These are phyloP conservation scores for Hura crepitans DNA, from an alignment of 441 rosid genomes.

Conservation along the genomic window DNA sequence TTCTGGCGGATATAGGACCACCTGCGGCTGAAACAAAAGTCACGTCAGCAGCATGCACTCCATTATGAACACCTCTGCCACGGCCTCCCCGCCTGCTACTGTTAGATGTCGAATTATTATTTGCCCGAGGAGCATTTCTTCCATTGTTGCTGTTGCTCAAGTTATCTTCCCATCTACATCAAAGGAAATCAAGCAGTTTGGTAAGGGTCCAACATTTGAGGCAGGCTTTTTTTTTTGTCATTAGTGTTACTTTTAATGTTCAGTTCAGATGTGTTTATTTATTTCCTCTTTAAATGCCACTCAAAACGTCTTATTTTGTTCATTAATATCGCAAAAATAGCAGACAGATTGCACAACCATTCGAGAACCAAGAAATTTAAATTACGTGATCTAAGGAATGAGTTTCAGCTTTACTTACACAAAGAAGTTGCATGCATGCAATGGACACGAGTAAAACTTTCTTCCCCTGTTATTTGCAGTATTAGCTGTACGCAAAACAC, in stretches of 20 bases:
- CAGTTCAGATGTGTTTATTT: too few species aligned
- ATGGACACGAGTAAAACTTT: slow-evolving; percentile 77
- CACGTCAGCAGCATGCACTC: slow-evolving; percentile 31
- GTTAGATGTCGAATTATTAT: slow-evolving; percentile 37
- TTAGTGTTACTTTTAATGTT: not conserved
- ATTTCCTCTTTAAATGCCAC: not conserved
- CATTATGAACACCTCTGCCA: slow-evolving; percentile 39
- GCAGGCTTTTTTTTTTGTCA: not conserved
- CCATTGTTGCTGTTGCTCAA: slow-evolving; percentile 41
- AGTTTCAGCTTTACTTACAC: slow-evolving; percentile 43
- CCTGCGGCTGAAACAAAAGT: slow-evolving; percentile 84
- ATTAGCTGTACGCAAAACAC: slow-evolving; percentile 76
- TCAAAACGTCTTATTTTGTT: not conserved
- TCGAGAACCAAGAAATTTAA: not conserved
- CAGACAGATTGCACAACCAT: not conserved
- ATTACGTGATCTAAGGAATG: not conserved
- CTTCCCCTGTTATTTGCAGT: slow-evolving; percentile 88
- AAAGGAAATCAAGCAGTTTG: not conserved
- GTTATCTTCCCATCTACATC: slow-evolving; percentile 87
- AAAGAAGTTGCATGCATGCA: slow-evolving; percentile 82
- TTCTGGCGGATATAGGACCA: slow-evolving; percentile 61
- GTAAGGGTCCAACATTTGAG: not conserved
- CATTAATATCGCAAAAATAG: not conserved
- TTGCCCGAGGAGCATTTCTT: slow-evolving; percentile 33
- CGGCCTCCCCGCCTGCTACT: slow-evolving; percentile 44